phyloP scores from a whole-genome alignment of 495 filamentous ascomycete species.

The Astrocystis sublimbata region DNA sequence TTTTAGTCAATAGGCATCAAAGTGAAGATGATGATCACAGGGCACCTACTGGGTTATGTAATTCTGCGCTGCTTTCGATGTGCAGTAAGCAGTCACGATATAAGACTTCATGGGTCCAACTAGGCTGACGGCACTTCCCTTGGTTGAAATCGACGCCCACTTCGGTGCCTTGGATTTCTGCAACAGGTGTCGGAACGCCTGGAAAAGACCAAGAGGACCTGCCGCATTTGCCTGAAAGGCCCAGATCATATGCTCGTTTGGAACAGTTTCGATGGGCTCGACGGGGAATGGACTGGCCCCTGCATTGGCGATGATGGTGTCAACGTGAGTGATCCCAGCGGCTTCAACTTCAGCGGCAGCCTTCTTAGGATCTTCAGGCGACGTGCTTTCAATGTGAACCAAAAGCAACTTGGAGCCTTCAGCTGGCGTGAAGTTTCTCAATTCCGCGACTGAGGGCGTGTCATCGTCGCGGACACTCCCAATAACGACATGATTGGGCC shows the following conservation, averaged over 20 bases:
- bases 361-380: constrained; percentile 30
- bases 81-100: too few species aligned
- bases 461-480: constrained; percentile 25
- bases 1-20: too few species aligned
- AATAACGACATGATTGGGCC: constrained; percentile 32
- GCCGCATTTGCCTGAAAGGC: constrained; percentile 44
- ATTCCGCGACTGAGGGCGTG: constrained; percentile 15
- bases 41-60: too few species aligned
- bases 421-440: constrained; percentile 33
- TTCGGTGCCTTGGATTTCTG: constrained; percentile 32
- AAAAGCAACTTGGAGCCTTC: constrained; percentile 38
- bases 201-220: constrained; percentile 44
- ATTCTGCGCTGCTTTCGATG: too few species aligned
- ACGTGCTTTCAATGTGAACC: constrained; percentile 44
- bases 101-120: too few species aligned
- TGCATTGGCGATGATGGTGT: constrained; percentile 54
- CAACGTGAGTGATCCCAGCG: constrained; percentile 42
- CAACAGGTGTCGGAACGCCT: constrained; percentile 43
- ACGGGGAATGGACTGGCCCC: constrained; percentile 28
- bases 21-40: too few species aligned
- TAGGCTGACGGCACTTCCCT: too few species aligned
- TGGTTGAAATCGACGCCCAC: constrained; percentile 40
- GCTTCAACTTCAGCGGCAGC: constrained; percentile 27
- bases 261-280: constrained; percentile 23
- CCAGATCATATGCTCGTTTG: constrained; percentile 30